Evolutionary conservation across 345 rosid species (phyloP).

Genomic region (Eucalyptus caleyi): DNA sequence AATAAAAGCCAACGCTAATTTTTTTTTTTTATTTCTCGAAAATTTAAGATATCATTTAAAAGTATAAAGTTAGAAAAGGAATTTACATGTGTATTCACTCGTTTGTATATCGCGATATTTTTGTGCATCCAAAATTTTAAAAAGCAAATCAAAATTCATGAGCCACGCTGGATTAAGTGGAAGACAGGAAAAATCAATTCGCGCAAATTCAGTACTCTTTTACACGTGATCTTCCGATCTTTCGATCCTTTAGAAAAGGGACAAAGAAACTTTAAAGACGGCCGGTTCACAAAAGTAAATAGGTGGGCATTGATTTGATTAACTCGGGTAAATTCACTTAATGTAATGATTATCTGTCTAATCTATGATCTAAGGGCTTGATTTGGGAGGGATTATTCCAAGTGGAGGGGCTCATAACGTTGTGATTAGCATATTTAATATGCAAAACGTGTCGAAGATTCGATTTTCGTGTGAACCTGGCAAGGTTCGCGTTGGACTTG

Average conservation of each 20-base stretch:
- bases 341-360: not conserved
- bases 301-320: not conserved
- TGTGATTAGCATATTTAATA: not conserved
- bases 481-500: not conserved
- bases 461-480: not conserved
- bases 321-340: not conserved
- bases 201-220: not conserved
- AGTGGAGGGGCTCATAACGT: not conserved
- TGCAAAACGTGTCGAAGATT: not conserved
- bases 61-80: not conserved
- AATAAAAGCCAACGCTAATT: not conserved
- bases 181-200: not conserved
- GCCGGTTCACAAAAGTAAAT: not conserved
- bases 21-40: not conserved
- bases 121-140: not conserved
- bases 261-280: not conserved
- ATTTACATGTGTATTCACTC: not conserved
- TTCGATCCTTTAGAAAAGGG: not conserved
- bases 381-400: not conserved
- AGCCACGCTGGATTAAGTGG: not conserved
- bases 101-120: not conserved
- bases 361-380: not conserved
- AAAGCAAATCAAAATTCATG: not conserved
- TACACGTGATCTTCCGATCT: not conserved
- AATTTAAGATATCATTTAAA: not conserved